These are phyloP conservation scores for Plasmodium inui DNA, from an alignment of 169 alveolate genomes.

Conservation along the genomic window DNA sequence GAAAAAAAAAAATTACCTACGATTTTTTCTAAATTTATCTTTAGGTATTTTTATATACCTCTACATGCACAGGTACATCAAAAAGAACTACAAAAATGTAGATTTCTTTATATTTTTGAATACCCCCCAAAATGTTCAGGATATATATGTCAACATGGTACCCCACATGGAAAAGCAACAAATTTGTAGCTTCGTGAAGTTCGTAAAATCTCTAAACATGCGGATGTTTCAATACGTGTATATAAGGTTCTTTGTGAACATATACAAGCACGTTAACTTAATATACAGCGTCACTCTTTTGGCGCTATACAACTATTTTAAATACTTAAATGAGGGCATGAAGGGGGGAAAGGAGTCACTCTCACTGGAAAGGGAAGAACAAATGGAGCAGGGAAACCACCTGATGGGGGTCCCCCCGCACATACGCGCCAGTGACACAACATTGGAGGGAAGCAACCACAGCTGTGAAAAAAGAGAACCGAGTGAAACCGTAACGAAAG, in stretches of 20 bases:
- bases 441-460: not conserved
- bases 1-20: slow-evolving; percentile 34
- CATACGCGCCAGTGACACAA: not conserved
- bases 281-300: slow-evolving; percentile 37
- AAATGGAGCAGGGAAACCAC: not conserved
- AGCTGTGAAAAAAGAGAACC: not conserved
- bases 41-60: slow-evolving; percentile 69
- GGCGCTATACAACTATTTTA: slow-evolving; percentile 33
- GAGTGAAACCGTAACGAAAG: not conserved
- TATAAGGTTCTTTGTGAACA: slow-evolving; percentile 55
- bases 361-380: not conserved
- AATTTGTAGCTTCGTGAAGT: slow-evolving; percentile 21
- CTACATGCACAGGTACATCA: slow-evolving; percentile 37
- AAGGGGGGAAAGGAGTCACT: not conserved
- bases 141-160: slow-evolving; percentile 40
- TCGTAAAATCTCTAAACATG: slow-evolving; percentile 34
- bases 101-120: slow-evolving; percentile 68
- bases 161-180: slow-evolving; percentile 27
- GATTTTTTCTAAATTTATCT: slow-evolving; percentile 54
- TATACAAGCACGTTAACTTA: slow-evolving; percentile 43
- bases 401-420: not conserved
- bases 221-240: slow-evolving; percentile 57
- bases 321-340: slow-evolving; percentile 13
- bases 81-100: slow-evolving; percentile 38
- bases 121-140: slow-evolving; percentile 28